phyloP scores from a whole-genome alignment of 2,329 filamentous ascomycete species.

The Cladophialophora immunda region DNA sequence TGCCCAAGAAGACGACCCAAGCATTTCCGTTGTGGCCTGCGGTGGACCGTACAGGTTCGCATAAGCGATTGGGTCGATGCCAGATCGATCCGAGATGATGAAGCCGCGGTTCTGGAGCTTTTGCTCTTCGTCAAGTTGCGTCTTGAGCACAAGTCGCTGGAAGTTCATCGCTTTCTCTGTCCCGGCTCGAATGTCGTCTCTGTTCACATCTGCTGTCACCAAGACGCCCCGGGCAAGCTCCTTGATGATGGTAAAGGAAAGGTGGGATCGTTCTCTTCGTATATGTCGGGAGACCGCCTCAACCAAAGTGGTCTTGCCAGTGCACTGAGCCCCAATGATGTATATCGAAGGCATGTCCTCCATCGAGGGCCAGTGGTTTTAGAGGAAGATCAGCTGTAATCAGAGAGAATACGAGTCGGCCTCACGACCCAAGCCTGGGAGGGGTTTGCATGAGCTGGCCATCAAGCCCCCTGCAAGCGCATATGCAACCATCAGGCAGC shows the following conservation, averaged over 20 bases:
- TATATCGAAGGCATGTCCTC: slow-evolving; percentile 7
- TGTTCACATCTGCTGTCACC: slow-evolving; percentile 6
- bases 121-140: slow-evolving; percentile 6
- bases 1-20: neutral
- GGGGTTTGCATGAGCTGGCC: slow-evolving; percentile 15
- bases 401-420: neutral
- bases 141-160: slow-evolving; percentile 8
- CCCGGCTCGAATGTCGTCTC: slow-evolving; percentile 14
- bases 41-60: slow-evolving; percentile 12
- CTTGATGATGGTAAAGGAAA: slow-evolving; percentile 6
- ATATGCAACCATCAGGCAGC: slow-evolving; percentile 12
- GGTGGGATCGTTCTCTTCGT: neutral
- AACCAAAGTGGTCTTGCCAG: slow-evolving; percentile 15
- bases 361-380: neutral
- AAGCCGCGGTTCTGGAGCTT: neutral
- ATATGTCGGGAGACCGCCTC: neutral
- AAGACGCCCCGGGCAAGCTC: slow-evolving; percentile 16
- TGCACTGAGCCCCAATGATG: slow-evolving; percentile 18
- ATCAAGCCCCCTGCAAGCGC: slow-evolving; percentile 14
- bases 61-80: slow-evolving; percentile 14
- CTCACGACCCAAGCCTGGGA: neutral
- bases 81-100: slow-evolving; percentile 19
- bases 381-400: neutral
- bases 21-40: neutral
- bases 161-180: slow-evolving; percentile 5